Percentiles rank a stretch among this genome's conserved stretches.
Evolutionary conservation across 2,329 filamentous ascomycete genomes (phyloP).

Genomic region (Pestalotiopsis sp.): DNA sequence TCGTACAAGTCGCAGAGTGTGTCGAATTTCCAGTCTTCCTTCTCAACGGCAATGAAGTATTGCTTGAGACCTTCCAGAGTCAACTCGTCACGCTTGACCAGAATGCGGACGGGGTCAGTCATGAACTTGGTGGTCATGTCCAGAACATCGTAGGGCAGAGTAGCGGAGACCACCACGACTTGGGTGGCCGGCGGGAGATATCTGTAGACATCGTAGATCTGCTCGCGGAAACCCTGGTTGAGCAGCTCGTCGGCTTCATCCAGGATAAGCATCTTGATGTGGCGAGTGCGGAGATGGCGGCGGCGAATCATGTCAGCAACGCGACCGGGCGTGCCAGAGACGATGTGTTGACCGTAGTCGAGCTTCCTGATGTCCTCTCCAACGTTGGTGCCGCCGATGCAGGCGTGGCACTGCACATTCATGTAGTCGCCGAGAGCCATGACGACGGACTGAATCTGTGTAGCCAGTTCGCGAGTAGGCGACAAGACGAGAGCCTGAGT

Average conservation of each 20-base stretch:
- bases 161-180: constrained; percentile 97
- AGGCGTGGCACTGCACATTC: constrained; percentile 99
- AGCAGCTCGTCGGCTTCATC: constrained; percentile 69
- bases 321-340: constrained; percentile 95
- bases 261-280: constrained; percentile 67
- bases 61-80: constrained; percentile 97
- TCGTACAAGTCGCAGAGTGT: constrained; percentile 98
- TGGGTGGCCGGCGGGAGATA: constrained; percentile 96
- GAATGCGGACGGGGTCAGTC: constrained; percentile 94
- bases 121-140: constrained; percentile 99
- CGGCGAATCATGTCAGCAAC: constrained; percentile 71
- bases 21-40: constrained; percentile 99
- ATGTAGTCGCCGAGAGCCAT: constrained; percentile 99
- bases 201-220: constrained; percentile 98
- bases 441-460: constrained; percentile 97
- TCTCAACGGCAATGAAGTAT: constrained; percentile 99
- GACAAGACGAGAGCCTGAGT: constrained; percentile 95
- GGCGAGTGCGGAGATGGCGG: constrained; percentile 57
- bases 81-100: constrained; percentile 98
- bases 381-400: constrained; percentile 97
- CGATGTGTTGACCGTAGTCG: constrained; percentile 96
- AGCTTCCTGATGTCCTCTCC: constrained; percentile 98
- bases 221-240: constrained; percentile 94
- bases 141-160: constrained; percentile 94
- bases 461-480: constrained; percentile 93